Conservation (phyloP, 2,329 filamentous ascomycete species). For the Trichoderma sp. region DNA sequence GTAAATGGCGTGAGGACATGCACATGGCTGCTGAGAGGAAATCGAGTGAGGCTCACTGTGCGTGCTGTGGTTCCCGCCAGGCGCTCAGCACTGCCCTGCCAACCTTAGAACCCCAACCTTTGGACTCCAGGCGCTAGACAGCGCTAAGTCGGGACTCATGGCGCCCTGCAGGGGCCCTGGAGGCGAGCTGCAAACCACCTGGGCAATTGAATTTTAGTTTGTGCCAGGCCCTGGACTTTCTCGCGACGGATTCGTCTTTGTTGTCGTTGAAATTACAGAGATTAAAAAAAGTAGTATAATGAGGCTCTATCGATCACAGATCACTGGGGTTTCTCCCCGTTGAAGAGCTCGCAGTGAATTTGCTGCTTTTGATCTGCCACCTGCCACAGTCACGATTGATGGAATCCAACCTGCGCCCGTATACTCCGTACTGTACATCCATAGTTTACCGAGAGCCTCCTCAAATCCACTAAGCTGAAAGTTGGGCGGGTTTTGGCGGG, state of each 20-base stretch:
- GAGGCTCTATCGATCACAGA: neutral
- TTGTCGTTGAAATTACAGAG: neutral
- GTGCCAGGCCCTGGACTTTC: neutral
- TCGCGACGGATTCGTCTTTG: neutral
- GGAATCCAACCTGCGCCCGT: neutral
- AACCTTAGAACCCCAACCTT: neutral
- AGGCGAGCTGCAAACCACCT: neutral
- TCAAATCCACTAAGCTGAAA: slow-evolving; percentile 19
- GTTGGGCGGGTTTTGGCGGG: slow-evolving; percentile 5
- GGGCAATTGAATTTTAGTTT: neutral
- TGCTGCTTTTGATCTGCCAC: neutral
- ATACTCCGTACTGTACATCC: neutral
- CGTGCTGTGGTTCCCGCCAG: neutral
- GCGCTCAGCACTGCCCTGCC: slow-evolving; percentile 5
- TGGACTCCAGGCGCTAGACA: neutral
- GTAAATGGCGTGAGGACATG: slow-evolving; percentile 15
- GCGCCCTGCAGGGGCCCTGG: neutral
- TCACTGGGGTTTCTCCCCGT: neutral
- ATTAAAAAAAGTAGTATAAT: neutral
- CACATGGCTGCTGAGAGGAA: neutral
- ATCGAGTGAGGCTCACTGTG: neutral
- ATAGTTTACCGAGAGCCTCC: neutral
- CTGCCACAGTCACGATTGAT: too few relatives aligned
- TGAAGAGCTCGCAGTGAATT: neutral
- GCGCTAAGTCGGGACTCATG: slow-evolving; percentile 1